Conservation (phyloP, 2,329 filamentous ascomycete species). For the Fusarium nematophilum region DNA sequence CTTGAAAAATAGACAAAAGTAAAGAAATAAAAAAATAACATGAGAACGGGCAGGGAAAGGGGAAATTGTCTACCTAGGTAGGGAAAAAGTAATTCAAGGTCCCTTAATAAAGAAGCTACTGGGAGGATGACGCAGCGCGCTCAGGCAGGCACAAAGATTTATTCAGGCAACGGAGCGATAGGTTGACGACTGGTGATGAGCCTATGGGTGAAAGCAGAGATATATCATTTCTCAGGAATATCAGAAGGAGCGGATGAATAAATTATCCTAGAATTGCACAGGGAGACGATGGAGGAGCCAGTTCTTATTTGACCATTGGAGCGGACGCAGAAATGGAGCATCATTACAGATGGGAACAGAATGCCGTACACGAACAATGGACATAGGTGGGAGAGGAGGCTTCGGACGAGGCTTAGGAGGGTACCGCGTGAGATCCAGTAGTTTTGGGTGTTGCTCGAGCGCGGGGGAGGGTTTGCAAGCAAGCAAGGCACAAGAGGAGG, state of each 20-base stretch:
- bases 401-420: slow-evolving; percentile 11
- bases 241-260: not conserved
- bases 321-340: too few relatives aligned
- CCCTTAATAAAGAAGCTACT: slow-evolving; percentile 1
- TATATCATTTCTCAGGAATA: slow-evolving; percentile 1
- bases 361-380: not conserved
- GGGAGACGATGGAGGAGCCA: too few relatives aligned
- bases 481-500: slow-evolving; percentile 4
- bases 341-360: too few relatives aligned
- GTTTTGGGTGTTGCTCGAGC: slow-evolving; percentile 1
- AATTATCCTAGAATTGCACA: too few relatives aligned
- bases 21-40: slow-evolving; percentile 16
- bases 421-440: slow-evolving; percentile 5
- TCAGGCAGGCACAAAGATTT: slow-evolving; percentile 7
- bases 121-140: slow-evolving; percentile 17
- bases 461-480: slow-evolving; percentile 8
- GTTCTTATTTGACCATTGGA: too few relatives aligned
- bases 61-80: slow-evolving; percentile 13
- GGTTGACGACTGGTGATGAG: not conserved
- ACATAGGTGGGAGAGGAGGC: slow-evolving; percentile 7
- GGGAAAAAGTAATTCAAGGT: slow-evolving; percentile 2
- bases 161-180: slow-evolving; percentile 1
- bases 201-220: not conserved
- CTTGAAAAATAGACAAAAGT: slow-evolving; percentile 19
- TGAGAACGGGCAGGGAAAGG: slow-evolving; percentile 15